Base-by-base conservation (phyloP, 345 rosid species). In the Eucalyptus coolabah region DNA sequence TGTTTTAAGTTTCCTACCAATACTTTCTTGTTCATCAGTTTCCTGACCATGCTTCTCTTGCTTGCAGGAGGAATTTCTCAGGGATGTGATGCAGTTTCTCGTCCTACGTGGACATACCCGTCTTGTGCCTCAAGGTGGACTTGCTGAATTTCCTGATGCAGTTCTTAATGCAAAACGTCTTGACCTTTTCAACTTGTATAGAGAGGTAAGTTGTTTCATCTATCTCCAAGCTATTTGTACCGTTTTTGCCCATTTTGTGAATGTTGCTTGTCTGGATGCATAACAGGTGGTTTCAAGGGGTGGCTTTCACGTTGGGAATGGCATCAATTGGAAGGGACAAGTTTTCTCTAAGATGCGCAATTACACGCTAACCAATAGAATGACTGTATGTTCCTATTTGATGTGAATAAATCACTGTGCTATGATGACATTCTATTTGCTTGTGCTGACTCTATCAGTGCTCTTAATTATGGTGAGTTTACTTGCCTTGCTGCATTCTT, bases 311-410 rank as follows among this genome's bases (percentile, higher is more conserved):
- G 99, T 98, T 51, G 99, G 99, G 44, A 98, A 98, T 89, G 99
- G 99, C 91, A 98, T 98, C 91, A 98, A 98, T 91, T 98, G 99
- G 99, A 98, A 98, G 93, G 99, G 99, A 91, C 99, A 98, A 93
- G 99, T 98, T 91, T 98, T 98, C 94, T 98, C 99, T 42, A 98
- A 97, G 96, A 98, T 98, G 99, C 97, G 99, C 49, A 98, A 98
- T 95, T 98, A 98, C 91, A 98, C 99, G 13, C 91, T 95, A 90
- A 97, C 99, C 87, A 98, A 98, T 92, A 94, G 99, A 94, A 98
- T 98, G 99, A 97, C 99, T 28, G 99, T 98, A 96, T 87, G 88
- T 91, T 12, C 67, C 88, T 87, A 17, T 87, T 87, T 53, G 67
- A 86, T 49, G 54, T 86, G 56, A 86, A 86, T 85, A 85, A 83